These are phyloP conservation scores for Cubamyces lactineus DNA, from an alignment of 768 basidiomycete genomes.

Conservation along the genomic window DNA sequence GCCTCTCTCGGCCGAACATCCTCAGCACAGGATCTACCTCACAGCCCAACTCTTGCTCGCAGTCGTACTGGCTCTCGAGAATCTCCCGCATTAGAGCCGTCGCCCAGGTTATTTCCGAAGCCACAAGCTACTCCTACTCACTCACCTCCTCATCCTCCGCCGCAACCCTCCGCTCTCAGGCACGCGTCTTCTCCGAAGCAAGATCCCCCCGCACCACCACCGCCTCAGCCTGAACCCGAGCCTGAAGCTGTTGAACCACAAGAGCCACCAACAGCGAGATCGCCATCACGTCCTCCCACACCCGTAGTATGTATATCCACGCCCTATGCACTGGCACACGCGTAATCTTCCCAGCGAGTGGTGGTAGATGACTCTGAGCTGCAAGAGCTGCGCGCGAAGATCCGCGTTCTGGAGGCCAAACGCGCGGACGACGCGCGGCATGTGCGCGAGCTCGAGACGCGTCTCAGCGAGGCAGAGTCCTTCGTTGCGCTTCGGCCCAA, in stretches of 20 bases:
- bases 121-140: constrained; percentile 24
- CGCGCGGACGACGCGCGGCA: constrained; percentile 85
- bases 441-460: constrained; percentile 81
- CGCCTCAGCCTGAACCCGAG: constrained; percentile 22
- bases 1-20: constrained; percentile 52
- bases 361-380: constrained; percentile 59
- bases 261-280: background rate
- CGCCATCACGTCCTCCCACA: constrained; percentile 23
- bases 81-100: constrained; percentile 33
- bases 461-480: constrained; percentile 82
- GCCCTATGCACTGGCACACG: constrained; percentile 17
- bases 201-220: constrained; percentile 2
- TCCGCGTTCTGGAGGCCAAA: constrained; percentile 84
- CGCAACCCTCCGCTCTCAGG: constrained; percentile 22
- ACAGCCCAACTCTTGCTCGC: constrained; percentile 31
- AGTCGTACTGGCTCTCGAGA: constrained; percentile 35
- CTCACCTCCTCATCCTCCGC: constrained; percentile 14
- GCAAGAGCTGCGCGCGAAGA: constrained; percentile 82
- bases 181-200: constrained; percentile 18
- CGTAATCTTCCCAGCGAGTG: constrained; percentile 25
- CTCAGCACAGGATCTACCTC: constrained; percentile 40
- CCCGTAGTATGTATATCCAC: constrained; percentile 28
- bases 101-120: constrained; percentile 24
- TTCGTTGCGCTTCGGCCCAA: constrained; percentile 88
- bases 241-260: constrained; percentile 2